Conservation (phyloP, 2,329 filamentous ascomycete species). For the Alternaria postmessia region DNA sequence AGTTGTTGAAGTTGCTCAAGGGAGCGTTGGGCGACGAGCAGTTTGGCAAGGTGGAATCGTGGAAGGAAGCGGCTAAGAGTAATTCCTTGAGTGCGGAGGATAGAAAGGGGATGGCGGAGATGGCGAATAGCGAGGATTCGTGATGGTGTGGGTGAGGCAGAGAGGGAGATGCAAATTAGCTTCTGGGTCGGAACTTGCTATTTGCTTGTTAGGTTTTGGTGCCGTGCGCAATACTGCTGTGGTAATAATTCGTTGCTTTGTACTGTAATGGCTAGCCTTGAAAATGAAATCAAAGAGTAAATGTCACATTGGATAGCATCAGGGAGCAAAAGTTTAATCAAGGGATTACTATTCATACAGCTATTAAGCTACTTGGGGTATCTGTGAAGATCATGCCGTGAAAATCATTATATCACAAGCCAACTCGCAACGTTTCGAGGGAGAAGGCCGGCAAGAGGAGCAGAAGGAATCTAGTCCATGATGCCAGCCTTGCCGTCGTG, state of each 20-base stretch:
- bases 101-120: conserved; percentile 42
- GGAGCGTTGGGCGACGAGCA: conserved; percentile 25
- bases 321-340: neutral
- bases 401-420: conserved; percentile 7
- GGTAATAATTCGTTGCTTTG: too few species aligned
- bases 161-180: too few species aligned
- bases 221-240: too few species aligned
- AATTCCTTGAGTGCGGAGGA: conserved; percentile 43
- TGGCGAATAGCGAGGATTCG: conserved; percentile 23
- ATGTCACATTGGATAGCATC: neutral
- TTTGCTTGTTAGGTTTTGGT: rapidly evolving
- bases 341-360: conserved; percentile 15
- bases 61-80: conserved; percentile 50
- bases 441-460: neutral
- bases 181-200: too few species aligned
- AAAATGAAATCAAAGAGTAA: neutral
- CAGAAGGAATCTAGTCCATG: conserved; percentile 53
- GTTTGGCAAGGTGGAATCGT: conserved; percentile 43
- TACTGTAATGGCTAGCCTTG: rapidly evolving
- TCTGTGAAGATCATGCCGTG: conserved; percentile 8
- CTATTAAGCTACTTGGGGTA: conserved; percentile 12
- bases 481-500: conserved; percentile 64
- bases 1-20: conserved; percentile 49
- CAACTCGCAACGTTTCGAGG: neutral
- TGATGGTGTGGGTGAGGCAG: too few species aligned